These are phyloP conservation scores for Gamsiella multidivaricata DNA, from an alignment of 192 early-diverging fungal genomes.

Conservation along the genomic window DNA sequence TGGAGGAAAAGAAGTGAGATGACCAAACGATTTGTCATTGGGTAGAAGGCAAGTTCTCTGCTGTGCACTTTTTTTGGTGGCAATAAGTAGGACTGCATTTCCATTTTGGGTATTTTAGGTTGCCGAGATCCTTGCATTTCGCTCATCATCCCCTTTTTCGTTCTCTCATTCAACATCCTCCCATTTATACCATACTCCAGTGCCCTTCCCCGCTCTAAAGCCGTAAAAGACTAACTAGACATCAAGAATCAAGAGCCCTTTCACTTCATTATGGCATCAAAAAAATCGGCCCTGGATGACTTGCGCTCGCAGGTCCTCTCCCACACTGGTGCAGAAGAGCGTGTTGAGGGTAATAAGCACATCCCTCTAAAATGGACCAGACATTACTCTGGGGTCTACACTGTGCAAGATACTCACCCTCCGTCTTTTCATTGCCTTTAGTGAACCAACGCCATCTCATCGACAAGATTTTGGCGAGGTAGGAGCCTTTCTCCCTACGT, in stretches of 20 bases:
- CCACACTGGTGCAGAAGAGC: slow-evolving; percentile 68
- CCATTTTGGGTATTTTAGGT: neutral
- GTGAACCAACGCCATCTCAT: slow-evolving; percentile 93
- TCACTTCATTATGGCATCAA: slow-evolving; percentile 18
- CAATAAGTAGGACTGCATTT: neutral
- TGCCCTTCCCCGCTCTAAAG: too few relatives aligned
- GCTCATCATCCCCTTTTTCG: neutral
- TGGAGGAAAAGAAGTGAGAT: slow-evolving; percentile 7
- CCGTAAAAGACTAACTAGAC: too few relatives aligned
- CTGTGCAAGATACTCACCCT: too few relatives aligned
- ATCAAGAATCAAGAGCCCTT: too few relatives aligned
- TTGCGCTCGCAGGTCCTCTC: slow-evolving; percentile 61
- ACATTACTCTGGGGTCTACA: neutral
- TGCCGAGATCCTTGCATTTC: neutral
- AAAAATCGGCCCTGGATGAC: slow-evolving; percentile 55
- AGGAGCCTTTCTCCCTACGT: neutral
- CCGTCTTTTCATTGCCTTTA: slow-evolving; percentile 3
- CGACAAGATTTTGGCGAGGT: slow-evolving; percentile 89
- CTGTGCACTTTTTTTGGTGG: slow-evolving; percentile 16
- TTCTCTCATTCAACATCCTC: neutral
- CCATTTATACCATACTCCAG: neutral
- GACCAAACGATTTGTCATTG: neutral
- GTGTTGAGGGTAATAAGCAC: slow-evolving; percentile 59
- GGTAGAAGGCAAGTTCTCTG: neutral
- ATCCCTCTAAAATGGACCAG: too few relatives aligned